These are phyloP conservation scores for Pythium pyrilobum DNA, from an alignment of 352 stramenopile species.

Conservation along the genomic window DNA sequence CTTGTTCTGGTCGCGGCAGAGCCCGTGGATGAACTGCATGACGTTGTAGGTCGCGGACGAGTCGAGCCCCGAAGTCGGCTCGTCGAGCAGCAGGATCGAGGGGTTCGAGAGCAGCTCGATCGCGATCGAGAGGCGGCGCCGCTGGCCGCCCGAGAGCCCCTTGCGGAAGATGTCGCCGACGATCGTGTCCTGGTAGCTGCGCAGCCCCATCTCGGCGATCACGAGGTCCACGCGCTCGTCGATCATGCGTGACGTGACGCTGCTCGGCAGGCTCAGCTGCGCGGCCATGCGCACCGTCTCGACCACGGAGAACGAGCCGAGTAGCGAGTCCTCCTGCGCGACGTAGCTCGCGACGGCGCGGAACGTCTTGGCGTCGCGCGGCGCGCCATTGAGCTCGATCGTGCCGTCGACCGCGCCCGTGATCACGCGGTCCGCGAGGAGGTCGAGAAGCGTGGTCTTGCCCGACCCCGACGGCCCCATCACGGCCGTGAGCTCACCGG, in stretches of 20 bases:
- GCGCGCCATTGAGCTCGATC: slow-evolving; percentile 38
- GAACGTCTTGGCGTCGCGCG: slow-evolving; percentile 19
- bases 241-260: slow-evolving; percentile 23
- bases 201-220: slow-evolving; percentile 62
- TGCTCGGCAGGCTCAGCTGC: slow-evolving; percentile 42
- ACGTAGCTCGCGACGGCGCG: slow-evolving; percentile 28
- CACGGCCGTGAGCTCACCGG: slow-evolving; percentile 34
- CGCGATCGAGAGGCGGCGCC: slow-evolving; percentile 90
- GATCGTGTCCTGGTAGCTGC: slow-evolving; percentile 42
- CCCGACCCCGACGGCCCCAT: slow-evolving; percentile 31
- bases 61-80: slow-evolving; percentile 91
- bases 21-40: slow-evolving; percentile 64
- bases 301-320: slow-evolving; percentile 58
- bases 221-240: slow-evolving; percentile 33
- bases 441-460: slow-evolving; percentile 39
- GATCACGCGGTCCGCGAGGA: slow-evolving; percentile 52
- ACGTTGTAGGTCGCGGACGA: slow-evolving; percentile 84
- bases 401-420: slow-evolving; percentile 34
- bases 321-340: slow-evolving; percentile 40
- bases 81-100: slow-evolving; percentile 94
- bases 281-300: slow-evolving; percentile 67
- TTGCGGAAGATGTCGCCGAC: slow-evolving; percentile 85
- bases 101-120: slow-evolving; percentile 92
- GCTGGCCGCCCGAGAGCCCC: slow-evolving; percentile 84
- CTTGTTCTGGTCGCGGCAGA: slow-evolving; percentile 43